phyloP scores from a whole-genome alignment of 805 yeast genomes.

The Schwanniomyces sp. region DNA sequence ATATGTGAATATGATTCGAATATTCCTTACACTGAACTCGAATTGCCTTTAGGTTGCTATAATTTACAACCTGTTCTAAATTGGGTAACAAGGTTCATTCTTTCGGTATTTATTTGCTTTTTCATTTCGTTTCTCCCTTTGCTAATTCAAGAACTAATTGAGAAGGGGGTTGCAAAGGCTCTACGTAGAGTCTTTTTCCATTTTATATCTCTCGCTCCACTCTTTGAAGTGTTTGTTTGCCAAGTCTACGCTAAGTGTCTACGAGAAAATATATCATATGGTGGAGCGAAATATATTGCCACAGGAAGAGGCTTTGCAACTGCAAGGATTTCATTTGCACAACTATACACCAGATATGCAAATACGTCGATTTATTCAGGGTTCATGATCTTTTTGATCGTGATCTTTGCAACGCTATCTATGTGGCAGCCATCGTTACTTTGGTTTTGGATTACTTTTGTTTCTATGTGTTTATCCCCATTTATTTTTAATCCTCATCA shows the following conservation, averaged over 20 bases:
- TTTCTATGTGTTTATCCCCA: slow-evolving; percentile 49
- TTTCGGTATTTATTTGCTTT: slow-evolving; percentile 90
- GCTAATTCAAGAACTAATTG: slow-evolving; percentile 82
- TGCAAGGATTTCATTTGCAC: slow-evolving; percentile 69
- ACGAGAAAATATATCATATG: slow-evolving; percentile 74
- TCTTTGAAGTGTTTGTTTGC: slow-evolving; percentile 94
- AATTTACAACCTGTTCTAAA: slow-evolving; percentile 80
- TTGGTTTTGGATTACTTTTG: slow-evolving; percentile 55
- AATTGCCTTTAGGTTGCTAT: slow-evolving; percentile 80
- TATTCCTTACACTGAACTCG: slow-evolving; percentile 71
- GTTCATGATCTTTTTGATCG: slow-evolving; percentile 61
- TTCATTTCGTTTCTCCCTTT: slow-evolving; percentile 89
- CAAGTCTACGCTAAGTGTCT: slow-evolving; percentile 86
- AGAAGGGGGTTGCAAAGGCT: slow-evolving; percentile 81
- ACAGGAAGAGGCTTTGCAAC: slow-evolving; percentile 96
- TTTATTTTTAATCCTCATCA: slow-evolving; percentile 56
- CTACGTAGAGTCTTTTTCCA: slow-evolving; percentile 69
- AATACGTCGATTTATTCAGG: slow-evolving; percentile 79
- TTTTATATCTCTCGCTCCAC: slow-evolving; percentile 77
- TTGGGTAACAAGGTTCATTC: slow-evolving; percentile 87
- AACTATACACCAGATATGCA: slow-evolving; percentile 75
- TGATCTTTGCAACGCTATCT: slow-evolving; percentile 73
- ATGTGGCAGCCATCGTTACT: slow-evolving; percentile 78
- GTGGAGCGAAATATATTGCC: slow-evolving; percentile 89
- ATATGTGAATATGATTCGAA: slow-evolving; percentile 65